phyloP scores from a whole-genome alignment of 2,329 filamentous ascomycete genomes.

The Periconia macrospinosa region DNA sequence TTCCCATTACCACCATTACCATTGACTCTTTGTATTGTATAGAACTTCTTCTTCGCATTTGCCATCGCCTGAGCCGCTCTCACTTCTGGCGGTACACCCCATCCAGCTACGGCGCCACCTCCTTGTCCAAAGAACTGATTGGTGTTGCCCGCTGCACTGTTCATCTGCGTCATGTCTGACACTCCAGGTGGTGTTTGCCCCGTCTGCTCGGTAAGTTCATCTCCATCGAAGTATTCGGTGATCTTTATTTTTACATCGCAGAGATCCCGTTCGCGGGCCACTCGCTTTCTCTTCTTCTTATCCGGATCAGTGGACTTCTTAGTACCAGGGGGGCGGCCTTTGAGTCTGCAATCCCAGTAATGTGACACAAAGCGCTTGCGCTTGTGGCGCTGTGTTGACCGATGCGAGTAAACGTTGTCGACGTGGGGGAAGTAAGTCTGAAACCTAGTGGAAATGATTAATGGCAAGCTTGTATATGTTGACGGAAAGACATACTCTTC shows the following conservation, averaged over 20 bases:
- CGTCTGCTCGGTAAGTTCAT: slow-evolving; percentile 39
- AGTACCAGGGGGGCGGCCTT: slow-evolving; percentile 76
- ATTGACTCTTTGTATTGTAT: slow-evolving; percentile 77
- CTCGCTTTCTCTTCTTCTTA: slow-evolving; percentile 80
- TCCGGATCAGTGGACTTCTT: slow-evolving; percentile 77
- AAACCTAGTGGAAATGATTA: slow-evolving; percentile 56
- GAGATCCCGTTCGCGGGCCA: slow-evolving; percentile 73
- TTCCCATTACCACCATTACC: slow-evolving; percentile 75
- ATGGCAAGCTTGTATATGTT: background rate
- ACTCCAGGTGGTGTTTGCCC: slow-evolving; percentile 28
- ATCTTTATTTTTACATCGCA: slow-evolving; percentile 89
- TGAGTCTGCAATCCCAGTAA: slow-evolving; percentile 83
- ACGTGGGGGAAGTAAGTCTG: slow-evolving; percentile 81
- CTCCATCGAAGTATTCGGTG: slow-evolving; percentile 72
- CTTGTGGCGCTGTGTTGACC: slow-evolving; percentile 79
- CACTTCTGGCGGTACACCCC: slow-evolving; percentile 26
- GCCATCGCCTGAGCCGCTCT: slow-evolving; percentile 13
- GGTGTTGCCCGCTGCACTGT: background rate
- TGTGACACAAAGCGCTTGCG: slow-evolving; percentile 80
- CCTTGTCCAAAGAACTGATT: slow-evolving; percentile 27
- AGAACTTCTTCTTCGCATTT: slow-evolving; percentile 45
- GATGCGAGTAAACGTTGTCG: slow-evolving; percentile 83
- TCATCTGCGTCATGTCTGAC: background rate
- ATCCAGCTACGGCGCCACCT: slow-evolving; percentile 15
- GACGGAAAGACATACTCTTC: slow-evolving; percentile 62